Evolutionary conservation across 176 grass and related monocot species (phyloP).

Genomic region (Carex cristatella): DNA sequence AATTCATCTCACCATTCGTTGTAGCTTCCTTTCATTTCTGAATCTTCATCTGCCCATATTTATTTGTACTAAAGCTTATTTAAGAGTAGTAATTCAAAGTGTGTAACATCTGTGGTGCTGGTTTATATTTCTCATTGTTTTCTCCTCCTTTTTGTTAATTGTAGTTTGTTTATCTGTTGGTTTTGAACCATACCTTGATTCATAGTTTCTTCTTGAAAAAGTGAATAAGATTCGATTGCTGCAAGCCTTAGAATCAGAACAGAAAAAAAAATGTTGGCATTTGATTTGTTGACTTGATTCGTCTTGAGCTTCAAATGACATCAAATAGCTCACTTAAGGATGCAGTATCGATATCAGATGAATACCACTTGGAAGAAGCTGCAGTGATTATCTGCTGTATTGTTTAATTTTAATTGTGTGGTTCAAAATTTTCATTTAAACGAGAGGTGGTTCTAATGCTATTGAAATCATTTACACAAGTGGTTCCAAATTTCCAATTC

Average conservation of each 20-base stretch:
- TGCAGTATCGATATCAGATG: neutral
- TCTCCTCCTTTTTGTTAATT: neutral
- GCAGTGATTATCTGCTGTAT: neutral
- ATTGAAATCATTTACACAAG: neutral
- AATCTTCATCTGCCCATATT: neutral
- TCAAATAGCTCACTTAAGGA: neutral
- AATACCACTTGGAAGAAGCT: neutral
- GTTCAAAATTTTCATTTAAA: too few species aligned
- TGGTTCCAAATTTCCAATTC: too few species aligned
- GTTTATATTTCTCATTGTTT: neutral
- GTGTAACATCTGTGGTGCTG: neutral
- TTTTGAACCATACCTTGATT: neutral
- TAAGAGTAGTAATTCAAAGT: neutral
- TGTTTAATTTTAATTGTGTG: too few species aligned
- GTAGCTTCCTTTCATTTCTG: neutral
- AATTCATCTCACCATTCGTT: conserved; percentile 13
- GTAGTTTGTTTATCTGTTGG: neutral
- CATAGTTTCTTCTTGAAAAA: neutral
- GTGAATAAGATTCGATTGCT: neutral
- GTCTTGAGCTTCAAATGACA: neutral
- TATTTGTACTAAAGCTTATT: conserved; percentile 14
- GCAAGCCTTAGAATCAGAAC: neutral
- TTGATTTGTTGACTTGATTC: neutral
- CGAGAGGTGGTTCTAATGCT: too few species aligned
- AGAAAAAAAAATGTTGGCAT: neutral